These are phyloP conservation scores for Phalaenopsis equestris DNA, from an alignment of 106 monocot species.

Conservation along the genomic window DNA sequence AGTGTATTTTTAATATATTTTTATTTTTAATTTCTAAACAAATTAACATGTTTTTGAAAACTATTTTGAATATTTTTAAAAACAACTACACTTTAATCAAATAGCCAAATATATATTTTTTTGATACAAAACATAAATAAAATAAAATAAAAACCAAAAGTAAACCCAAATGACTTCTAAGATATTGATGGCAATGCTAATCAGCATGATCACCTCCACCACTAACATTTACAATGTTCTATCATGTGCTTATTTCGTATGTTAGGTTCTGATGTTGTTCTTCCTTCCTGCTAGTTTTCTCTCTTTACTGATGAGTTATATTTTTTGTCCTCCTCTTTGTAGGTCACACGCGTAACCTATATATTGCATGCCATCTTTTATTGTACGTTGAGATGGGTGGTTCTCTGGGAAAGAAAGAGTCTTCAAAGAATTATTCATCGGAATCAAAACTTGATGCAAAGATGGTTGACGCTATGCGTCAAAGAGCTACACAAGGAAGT, in stretches of 20 bases:
- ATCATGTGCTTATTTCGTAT: neutral
- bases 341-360: neutral
- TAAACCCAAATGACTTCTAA: no score
- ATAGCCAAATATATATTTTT: no score
- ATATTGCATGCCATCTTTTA: constrained; percentile 4
- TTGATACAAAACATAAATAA: no score
- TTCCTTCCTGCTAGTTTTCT: neutral
- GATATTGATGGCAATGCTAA: neutral
- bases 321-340: neutral
- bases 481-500: constrained; percentile 49
- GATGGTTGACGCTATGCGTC: constrained; percentile 72
- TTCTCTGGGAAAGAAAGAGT: constrained; percentile 23
- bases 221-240: neutral
- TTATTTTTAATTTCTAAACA: no score
- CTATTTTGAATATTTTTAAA: no score
- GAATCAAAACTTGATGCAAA: constrained; percentile 69
- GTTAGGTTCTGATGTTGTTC: neutral
- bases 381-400: constrained; percentile 32
- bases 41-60: no score
- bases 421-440: constrained; percentile 12
- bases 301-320: neutral
- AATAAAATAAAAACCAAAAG: no score
- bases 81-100: no score
- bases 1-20: no score
- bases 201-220: neutral